These are phyloP conservation scores for Beta corolliflora DNA, from an alignment of 179 eudicot genomes.

Conservation along the genomic window DNA sequence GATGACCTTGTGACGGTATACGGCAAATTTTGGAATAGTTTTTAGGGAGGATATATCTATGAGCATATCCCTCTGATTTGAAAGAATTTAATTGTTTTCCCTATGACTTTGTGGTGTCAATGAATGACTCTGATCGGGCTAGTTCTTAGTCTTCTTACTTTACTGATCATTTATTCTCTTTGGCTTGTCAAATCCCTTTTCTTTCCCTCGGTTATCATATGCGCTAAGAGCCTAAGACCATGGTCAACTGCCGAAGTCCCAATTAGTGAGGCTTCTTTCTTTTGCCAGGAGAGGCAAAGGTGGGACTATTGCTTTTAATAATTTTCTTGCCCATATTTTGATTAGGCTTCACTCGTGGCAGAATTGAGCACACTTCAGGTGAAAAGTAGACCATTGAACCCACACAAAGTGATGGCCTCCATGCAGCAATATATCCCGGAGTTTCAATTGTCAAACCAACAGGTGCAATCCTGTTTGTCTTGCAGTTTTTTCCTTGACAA, in stretches of 20 bases:
- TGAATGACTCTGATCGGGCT: neutral
- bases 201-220: neutral
- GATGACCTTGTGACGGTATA: neutral
- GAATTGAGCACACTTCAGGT: constrained; percentile 42
- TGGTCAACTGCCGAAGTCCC: neutral
- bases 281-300: neutral
- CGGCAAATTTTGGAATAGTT: neutral
- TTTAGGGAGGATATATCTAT: neutral
- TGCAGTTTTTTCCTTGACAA: too few species aligned
- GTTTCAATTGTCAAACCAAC: constrained; percentile 69
- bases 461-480: constrained; percentile 43
- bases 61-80: neutral
- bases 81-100: neutral
- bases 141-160: neutral
- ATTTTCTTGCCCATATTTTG: neutral
- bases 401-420: constrained; percentile 69
- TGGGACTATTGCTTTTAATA: neutral
- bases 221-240: neutral
- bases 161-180: neutral
- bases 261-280: constrained; percentile 7
- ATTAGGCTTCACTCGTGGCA: constrained; percentile 30
- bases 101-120: neutral
- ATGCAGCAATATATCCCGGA: constrained; percentile 65
- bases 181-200: neutral
- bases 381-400: constrained; percentile 56